Conservation (phyloP, 2,329 filamentous ascomycete genomes). For the Aureobasidium uvarum region DNA sequence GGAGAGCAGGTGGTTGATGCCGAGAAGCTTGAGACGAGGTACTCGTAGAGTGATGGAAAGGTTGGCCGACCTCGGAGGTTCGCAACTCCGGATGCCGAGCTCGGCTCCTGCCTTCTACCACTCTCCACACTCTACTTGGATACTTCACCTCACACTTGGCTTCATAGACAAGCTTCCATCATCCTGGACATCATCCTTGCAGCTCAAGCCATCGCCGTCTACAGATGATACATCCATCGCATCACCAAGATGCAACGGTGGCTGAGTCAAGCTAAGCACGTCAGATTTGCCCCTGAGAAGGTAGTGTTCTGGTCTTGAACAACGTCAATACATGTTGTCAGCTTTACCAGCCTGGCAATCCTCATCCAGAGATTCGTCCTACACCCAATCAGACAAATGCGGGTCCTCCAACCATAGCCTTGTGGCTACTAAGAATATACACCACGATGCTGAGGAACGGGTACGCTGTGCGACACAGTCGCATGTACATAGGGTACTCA, state of each 20-base stretch:
- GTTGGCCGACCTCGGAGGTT: background rate
- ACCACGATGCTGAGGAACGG: background rate
- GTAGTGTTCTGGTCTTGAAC: background rate
- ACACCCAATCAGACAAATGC: background rate
- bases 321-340: background rate
- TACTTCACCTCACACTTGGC: conserved; percentile 14
- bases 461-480: conserved; percentile 18
- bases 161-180: conserved; percentile 3
- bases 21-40: background rate
- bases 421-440: conserved; percentile 14
- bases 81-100: background rate
- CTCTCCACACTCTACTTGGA: background rate
- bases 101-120: background rate
- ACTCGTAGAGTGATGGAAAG: background rate
- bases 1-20: background rate
- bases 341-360: background rate
- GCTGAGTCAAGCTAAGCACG: background rate
- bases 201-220: too few relatives aligned
- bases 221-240: background rate
- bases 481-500: conserved; percentile 1
- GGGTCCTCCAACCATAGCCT: background rate
- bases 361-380: too few relatives aligned
- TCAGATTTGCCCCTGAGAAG: background rate
- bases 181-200: background rate
- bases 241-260: background rate